Percentiles rank a stretch among this genome's conserved stretches.
Evolutionary conservation across 163 green algal genomes (phyloP).

Genomic region (Chloromonas sp.): DNA sequence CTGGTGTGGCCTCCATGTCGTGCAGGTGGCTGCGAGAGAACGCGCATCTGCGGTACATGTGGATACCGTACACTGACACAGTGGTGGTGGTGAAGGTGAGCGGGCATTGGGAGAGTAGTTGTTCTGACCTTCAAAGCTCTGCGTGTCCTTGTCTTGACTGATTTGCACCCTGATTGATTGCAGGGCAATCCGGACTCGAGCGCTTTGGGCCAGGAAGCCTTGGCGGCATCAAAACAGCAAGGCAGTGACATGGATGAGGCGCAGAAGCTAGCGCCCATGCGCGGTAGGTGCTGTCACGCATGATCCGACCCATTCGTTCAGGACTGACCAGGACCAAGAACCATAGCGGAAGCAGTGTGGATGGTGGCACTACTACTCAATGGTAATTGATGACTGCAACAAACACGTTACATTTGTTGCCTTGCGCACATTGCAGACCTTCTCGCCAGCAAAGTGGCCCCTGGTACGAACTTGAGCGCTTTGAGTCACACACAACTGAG

Average conservation of each 20-base stretch:
- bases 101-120: too few relatives aligned
- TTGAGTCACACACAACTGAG: not conserved
- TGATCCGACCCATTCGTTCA: too few relatives aligned
- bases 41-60: constrained; percentile 94
- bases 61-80: constrained; percentile 90
- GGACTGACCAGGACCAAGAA: too few relatives aligned
- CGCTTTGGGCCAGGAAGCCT: not conserved
- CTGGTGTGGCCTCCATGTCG: too few relatives aligned
- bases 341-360: too few relatives aligned
- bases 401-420: too few relatives aligned
- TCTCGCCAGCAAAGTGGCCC: not conserved
- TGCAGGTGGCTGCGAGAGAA: constrained; percentile 69
- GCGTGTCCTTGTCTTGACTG: too few relatives aligned
- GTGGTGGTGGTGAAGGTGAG: constrained; percentile 80
- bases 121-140: too few relatives aligned
- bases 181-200: constrained; percentile 44
- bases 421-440: not conserved
- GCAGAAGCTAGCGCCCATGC: not conserved
- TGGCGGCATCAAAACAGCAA: not conserved
- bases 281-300: not conserved
- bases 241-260: not conserved
- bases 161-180: not conserved
- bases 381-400: too few relatives aligned
- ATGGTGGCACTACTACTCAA: too few relatives aligned
- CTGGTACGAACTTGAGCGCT: not conserved